A percentile compares a stretch with the other conserved stretches of the same genome.
Conservation (phyloP, 805 yeast species). For the Lipomyces oligophaga region DNA sequence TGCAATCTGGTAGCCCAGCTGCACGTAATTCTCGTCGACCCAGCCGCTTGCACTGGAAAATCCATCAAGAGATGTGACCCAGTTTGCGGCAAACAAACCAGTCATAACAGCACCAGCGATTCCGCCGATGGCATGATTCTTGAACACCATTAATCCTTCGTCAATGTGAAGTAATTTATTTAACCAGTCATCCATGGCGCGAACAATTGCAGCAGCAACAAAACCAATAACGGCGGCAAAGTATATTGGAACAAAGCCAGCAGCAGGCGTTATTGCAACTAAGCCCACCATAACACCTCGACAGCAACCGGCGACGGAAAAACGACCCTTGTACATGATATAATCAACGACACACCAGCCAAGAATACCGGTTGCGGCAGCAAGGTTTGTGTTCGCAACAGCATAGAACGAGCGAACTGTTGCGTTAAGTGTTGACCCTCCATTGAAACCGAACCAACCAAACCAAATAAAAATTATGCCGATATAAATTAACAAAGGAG, state of each 20-base stretch:
- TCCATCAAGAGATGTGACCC: slow-evolving; percentile 71
- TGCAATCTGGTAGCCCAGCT: slow-evolving; percentile 85
- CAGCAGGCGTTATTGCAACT: slow-evolving; percentile 95
- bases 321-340: slow-evolving; percentile 59
- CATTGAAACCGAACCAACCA: slow-evolving; percentile 99
- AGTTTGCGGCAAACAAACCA: slow-evolving; percentile 88
- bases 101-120: slow-evolving; percentile 75
- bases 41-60: slow-evolving; percentile 52
- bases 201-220: slow-evolving; percentile 37
- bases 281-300: slow-evolving; percentile 91
- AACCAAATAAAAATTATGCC: slow-evolving; percentile 96
- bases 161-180: slow-evolving; percentile 62
- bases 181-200: slow-evolving; percentile 14
- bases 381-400: slow-evolving; percentile 84
- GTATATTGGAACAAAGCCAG: slow-evolving; percentile 93
- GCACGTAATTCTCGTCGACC: slow-evolving; percentile 76
- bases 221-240: slow-evolving; percentile 80
- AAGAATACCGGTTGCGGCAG: slow-evolving; percentile 90
- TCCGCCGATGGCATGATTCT: slow-evolving; percentile 90
- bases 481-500: slow-evolving; percentile 84
- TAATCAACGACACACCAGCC: slow-evolving; percentile 88
- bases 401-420: slow-evolving; percentile 93
- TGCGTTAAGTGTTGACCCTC: slow-evolving; percentile 95
- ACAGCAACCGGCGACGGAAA: slow-evolving; percentile 89
- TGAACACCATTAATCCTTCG: slow-evolving; percentile 93